Evolutionary conservation across 345 rosid species (phyloP).

Genomic region (Brassica nigra): DNA sequence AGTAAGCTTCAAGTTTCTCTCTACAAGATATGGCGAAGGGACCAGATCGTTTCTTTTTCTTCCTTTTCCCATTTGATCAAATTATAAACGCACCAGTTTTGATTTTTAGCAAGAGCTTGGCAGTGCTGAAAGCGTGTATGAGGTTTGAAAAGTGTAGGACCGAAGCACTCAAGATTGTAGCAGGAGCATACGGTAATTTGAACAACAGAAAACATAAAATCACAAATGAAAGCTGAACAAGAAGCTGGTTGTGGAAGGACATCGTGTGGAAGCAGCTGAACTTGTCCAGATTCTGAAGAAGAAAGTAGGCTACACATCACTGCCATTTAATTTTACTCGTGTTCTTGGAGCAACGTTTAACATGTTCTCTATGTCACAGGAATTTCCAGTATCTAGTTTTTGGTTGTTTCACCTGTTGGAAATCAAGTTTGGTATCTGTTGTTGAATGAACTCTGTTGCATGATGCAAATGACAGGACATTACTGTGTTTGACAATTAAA

Average conservation of each 20-base stretch:
- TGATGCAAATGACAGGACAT: background rate
- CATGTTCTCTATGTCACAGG: background rate
- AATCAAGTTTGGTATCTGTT: background rate
- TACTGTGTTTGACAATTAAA: background rate
- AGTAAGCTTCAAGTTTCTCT: background rate
- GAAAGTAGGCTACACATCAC: constrained; percentile 15
- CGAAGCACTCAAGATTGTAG: constrained; percentile 19
- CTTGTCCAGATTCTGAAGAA: constrained; percentile 12
- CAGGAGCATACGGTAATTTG: background rate
- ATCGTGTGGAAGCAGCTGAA: background rate
- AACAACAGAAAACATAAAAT: too few species aligned
- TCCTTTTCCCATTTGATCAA: background rate
- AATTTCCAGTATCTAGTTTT: background rate
- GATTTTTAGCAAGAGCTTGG: background rate
- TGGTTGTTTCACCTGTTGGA: background rate
- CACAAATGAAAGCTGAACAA: background rate
- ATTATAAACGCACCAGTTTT: background rate
- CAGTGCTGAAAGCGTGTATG: constrained; percentile 2
- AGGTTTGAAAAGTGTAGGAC: constrained; percentile 22
- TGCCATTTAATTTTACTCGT: background rate
- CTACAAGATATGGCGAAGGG: constrained; percentile 17
- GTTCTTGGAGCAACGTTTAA: background rate
- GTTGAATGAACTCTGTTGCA: constrained; percentile 2
- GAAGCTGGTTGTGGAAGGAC: constrained; percentile 11
- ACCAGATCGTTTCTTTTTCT: background rate